Percentiles rank a stretch among this genome's conserved stretches.
These are phyloP conservation scores for Mallotus nudiflorus DNA, from an alignment of 345 rosid species.

Conservation along the genomic window DNA sequence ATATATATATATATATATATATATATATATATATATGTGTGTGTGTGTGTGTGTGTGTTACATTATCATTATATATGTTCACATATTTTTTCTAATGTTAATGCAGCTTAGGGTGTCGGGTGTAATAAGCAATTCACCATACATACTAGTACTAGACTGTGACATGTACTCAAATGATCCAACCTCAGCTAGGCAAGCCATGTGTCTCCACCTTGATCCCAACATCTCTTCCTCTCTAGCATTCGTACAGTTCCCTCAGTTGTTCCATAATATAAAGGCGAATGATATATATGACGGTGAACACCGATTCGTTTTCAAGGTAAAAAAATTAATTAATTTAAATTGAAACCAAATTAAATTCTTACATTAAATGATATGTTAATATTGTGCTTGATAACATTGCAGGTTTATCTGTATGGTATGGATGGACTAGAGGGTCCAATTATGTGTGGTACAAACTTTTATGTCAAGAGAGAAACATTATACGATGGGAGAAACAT, in stretches of 20 bases:
- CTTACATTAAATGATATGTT: no score
- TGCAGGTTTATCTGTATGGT: conserved; percentile 25
- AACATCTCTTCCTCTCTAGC: conserved; percentile 28
- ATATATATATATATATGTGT: no score
- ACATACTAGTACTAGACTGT: conserved; percentile 40
- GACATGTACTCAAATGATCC: conserved; percentile 58
- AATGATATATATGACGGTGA: conserved; percentile 43
- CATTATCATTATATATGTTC: no score
- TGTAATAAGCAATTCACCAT: conserved; percentile 41
- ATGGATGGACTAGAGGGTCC: conserved; percentile 28
- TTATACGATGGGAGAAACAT: neutral
- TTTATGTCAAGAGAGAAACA: conserved; percentile 18
- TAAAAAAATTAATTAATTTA: conserved; percentile 15
- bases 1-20: no score
- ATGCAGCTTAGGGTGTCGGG: conserved; percentile 49
- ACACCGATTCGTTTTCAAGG: conserved; percentile 26
- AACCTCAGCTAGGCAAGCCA: conserved; percentile 42
- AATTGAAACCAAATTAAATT: no score
- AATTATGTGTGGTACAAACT: conserved; percentile 2
- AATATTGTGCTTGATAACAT: neutral
- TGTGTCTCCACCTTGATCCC: conserved; percentile 45
- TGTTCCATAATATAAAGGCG: conserved; percentile 29
- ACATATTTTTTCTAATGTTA: neutral
- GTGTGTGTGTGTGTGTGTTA: no score
- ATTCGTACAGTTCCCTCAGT: conserved; percentile 47